Evolutionary conservation across 169 alveolate genomes (phyloP), one percentile per base, ranked within the genome.

Genomic region (Ichthyophthirius multifiliis): DNA sequence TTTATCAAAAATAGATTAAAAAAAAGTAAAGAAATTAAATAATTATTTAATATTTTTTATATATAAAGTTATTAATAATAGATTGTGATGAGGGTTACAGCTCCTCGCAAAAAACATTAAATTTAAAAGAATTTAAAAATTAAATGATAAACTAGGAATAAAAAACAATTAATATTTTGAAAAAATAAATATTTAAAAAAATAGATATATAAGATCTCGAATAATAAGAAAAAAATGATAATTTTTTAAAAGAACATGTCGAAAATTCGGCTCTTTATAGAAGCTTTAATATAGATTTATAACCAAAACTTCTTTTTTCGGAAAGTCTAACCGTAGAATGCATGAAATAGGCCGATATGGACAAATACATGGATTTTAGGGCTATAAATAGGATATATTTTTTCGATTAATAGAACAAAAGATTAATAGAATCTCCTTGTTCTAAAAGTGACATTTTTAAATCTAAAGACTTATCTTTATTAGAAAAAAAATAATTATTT

Each of bases 331-430:
- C 76, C 3, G 79, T 78, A n/a, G 65, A 65, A 10, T 34, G 64
- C 13, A 64, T 78, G 84, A 41, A 45, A 44, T 44, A 78, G 65
- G 84, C 84, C 3, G 44, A 78, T 64, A 63, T 78, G 71, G 84
- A 78, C 65, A 32, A 78, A 47, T 78, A 78, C 20, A 78, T 78
- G 84, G 84, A 78, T n/a, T 78, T 78, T 44, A 78, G 62, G 43
- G 84, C 84, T 20, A 27, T 78, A 12, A 64, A 78, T 47, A 16
- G 37, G 5, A 37, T 63, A 16, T 78, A 41, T 30, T 64, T 43
- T 20, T 78, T 78, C 37, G 84, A 78, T 7, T 34, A 31, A 13
- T 4, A 30, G 13, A 43, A 45, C 7, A 63, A 78, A 27, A 43
- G 45, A 65, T 78, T 78, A 31, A 64, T 62, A 39, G 31, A 27